Percentiles rank a stretch among this genome's conserved stretches.
Conservation (phyloP, 495 filamentous ascomycete species). For the Glonium stellatum region DNA sequence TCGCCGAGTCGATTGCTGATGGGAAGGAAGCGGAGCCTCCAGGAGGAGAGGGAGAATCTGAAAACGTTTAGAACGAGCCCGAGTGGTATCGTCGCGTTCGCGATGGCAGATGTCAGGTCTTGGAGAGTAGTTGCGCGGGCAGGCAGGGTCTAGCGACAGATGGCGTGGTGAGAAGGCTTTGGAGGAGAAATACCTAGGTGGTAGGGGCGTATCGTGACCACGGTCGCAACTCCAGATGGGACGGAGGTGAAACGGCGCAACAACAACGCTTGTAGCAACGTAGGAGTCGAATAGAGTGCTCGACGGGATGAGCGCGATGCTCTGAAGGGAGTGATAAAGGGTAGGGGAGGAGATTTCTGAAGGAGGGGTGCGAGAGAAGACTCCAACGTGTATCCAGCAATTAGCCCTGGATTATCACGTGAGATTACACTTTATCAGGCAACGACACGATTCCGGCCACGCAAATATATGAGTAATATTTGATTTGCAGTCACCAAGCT, state of each 20-base stretch:
- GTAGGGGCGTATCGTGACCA: slow-evolving; percentile 1
- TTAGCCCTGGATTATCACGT: not conserved
- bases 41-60: not conserved
- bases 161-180: slow-evolving; percentile 3
- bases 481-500: too few relatives aligned
- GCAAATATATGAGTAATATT: not conserved
- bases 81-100: not conserved
- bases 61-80: not conserved
- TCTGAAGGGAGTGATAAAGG: not conserved
- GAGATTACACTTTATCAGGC: not conserved
- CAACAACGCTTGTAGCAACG: not conserved
- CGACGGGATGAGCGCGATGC: not conserved
- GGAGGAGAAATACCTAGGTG: slow-evolving; percentile 3
- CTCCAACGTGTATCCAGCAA: not conserved
- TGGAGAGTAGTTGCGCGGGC: slow-evolving; percentile 1
- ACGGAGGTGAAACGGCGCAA: not conserved
- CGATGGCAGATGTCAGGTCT: not conserved
- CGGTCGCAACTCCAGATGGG: not conserved
- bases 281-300: not conserved
- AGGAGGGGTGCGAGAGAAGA: not conserved
- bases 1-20: slow-evolving; percentile 15
- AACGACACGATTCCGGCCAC: not conserved
- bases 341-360: slow-evolving; percentile 5
- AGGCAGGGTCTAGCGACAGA: slow-evolving; percentile 5
- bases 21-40: not conserved